These are phyloP conservation scores for Coemansia sp. DNA, from an alignment of 192 early-diverging fungal genomes.

Conservation along the genomic window DNA sequence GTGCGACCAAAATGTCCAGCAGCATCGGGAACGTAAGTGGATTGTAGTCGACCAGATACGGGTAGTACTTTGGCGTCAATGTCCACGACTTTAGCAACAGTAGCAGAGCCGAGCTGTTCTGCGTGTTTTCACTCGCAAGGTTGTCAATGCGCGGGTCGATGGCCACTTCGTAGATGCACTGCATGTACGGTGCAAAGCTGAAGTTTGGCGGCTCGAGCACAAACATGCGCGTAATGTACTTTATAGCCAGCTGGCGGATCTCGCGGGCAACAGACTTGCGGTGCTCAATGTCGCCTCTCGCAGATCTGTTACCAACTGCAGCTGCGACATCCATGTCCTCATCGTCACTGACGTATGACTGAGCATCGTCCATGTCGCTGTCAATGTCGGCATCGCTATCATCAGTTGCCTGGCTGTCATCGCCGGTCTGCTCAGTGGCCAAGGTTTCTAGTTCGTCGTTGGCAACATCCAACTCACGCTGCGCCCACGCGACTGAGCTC, in stretches of 20 bases:
- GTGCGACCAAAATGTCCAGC: slow-evolving; percentile 71
- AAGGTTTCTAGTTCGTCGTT: slow-evolving; percentile 36
- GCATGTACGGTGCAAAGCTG: slow-evolving; percentile 74
- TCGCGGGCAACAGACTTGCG: slow-evolving; percentile 25
- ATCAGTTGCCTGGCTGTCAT: background rate
- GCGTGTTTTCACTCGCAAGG: slow-evolving; percentile 81
- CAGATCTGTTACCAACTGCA: background rate
- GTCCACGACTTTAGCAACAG: slow-evolving; percentile 80
- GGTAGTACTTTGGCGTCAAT: slow-evolving; percentile 57
- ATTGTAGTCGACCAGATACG: slow-evolving; percentile 67
- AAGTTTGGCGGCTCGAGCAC: slow-evolving; percentile 56
- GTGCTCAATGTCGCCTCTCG: slow-evolving; percentile 17
- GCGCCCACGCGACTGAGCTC: slow-evolving; percentile 67
- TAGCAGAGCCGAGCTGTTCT: slow-evolving; percentile 77
- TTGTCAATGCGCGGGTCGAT: slow-evolving; percentile 68
- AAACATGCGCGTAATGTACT: slow-evolving; percentile 77
- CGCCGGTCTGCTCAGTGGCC: slow-evolving; percentile 16
- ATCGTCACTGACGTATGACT: background rate
- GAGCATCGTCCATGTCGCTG: background rate
- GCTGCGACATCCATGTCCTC: background rate
- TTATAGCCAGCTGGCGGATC: slow-evolving; percentile 68
- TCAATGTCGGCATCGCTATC: slow-evolving; percentile 8
- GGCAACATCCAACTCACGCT: slow-evolving; percentile 54
- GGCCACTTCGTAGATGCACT: slow-evolving; percentile 68
- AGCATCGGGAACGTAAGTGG: slow-evolving; percentile 64